Conservation (phyloP, 768 basidiomycete species). For the Boletus sp. region DNA sequence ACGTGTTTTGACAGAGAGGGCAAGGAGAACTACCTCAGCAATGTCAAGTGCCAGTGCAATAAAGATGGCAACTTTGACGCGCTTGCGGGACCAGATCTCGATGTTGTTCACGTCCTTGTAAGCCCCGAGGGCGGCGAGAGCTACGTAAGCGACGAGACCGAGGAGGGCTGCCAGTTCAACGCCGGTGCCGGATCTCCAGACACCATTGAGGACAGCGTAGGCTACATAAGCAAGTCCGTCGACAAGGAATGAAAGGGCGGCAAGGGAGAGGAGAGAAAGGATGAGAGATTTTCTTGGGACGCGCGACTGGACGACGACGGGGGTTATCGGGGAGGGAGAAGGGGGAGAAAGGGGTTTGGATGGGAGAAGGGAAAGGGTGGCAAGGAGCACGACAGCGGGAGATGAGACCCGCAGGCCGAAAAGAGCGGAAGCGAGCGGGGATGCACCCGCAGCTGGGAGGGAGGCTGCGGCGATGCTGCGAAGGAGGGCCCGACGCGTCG, state of each 20-base stretch:
- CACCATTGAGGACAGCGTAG: conserved; percentile 59
- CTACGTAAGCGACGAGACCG: conserved; percentile 68
- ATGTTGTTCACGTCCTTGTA: conserved; percentile 77
- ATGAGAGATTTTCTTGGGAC: conserved; percentile 78
- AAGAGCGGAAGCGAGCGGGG: conserved; percentile 37
- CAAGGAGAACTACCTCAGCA: conserved; percentile 54
- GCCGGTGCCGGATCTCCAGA: conserved; percentile 64
- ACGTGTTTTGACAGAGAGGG: conserved; percentile 37
- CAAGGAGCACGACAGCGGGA: conserved; percentile 62
- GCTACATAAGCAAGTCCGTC: conserved; percentile 76
- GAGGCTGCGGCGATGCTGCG: conserved; percentile 20
- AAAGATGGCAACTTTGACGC: conserved; percentile 54
- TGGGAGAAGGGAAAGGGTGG: conserved; percentile 59
- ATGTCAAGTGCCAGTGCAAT: conserved; percentile 59
- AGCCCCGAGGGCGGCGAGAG: conserved; percentile 71
- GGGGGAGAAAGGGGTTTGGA: conserved; percentile 44
- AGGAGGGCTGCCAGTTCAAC: conserved; percentile 66
- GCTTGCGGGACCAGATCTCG: conserved; percentile 62
- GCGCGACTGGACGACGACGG: conserved; percentile 70
- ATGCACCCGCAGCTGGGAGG: conserved; percentile 24
- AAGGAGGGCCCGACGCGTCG: conserved; percentile 27
- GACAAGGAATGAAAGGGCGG: conserved; percentile 69
- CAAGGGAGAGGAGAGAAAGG: conserved; percentile 64
- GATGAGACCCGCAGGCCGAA: conserved; percentile 64
- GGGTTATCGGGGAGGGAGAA: conserved; percentile 62